These are phyloP conservation scores for Cytauxzoon felis DNA, from an alignment of 169 alveolate genomes.

Conservation along the genomic window DNA sequence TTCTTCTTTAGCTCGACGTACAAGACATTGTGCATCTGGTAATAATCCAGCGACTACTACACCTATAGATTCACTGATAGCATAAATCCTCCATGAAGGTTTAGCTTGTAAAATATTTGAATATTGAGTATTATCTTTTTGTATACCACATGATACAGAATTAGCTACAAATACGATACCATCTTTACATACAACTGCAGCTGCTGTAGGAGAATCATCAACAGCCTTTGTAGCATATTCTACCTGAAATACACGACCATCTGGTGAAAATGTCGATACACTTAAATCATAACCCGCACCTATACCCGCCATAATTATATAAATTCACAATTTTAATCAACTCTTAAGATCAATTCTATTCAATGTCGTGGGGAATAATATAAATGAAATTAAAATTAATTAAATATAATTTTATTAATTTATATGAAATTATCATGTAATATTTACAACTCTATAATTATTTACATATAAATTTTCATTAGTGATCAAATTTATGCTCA, in stretches of 20 bases:
- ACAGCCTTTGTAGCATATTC: slow-evolving; percentile 93
- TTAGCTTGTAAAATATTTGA: slow-evolving; percentile 61
- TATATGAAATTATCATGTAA: slow-evolving; percentile 1
- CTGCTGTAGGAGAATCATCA: slow-evolving; percentile 86
- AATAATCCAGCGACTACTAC: slow-evolving; percentile 85
- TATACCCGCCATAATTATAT: slow-evolving; percentile 78
- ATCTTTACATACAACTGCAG: slow-evolving; percentile 86
- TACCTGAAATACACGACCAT: slow-evolving; percentile 93
- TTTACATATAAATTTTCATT: no score
- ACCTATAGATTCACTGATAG: slow-evolving; percentile 79
- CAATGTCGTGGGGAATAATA: background rate
- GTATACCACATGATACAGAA: slow-evolving; percentile 54
- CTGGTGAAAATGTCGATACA: slow-evolving; percentile 94
- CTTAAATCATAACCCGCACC: slow-evolving; percentile 90
- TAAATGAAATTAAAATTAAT: background rate
- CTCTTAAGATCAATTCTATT: background rate
- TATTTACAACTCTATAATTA: background rate
- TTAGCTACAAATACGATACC: slow-evolving; percentile 87
- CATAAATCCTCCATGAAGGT: slow-evolving; percentile 82
- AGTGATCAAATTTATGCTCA: no score
- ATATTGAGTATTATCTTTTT: slow-evolving; percentile 9
- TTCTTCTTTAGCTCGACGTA: slow-evolving; percentile 87
- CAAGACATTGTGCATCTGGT: slow-evolving; percentile 90
- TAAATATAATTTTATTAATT: background rate
- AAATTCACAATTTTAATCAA: background rate